phyloP scores from a whole-genome alignment of 768 basidiomycete genomes.

The Kwoniella sp. region DNA sequence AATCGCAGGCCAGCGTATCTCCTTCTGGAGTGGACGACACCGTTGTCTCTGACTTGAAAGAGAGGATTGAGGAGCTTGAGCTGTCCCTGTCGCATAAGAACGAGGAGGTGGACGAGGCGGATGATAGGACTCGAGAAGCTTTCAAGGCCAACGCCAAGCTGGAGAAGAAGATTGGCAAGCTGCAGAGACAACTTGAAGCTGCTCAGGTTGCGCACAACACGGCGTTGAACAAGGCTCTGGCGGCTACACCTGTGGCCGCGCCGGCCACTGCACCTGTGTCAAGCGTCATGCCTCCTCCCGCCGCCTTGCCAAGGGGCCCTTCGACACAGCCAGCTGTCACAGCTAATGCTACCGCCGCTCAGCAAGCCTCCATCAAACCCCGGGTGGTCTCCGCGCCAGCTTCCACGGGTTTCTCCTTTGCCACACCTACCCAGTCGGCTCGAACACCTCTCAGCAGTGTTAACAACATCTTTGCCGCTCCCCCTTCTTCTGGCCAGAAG shows the following conservation, averaged over 20 bases:
- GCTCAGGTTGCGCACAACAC: constrained; percentile 28
- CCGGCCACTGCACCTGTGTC: background rate
- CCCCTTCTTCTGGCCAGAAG: constrained; percentile 10
- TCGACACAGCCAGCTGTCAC: background rate
- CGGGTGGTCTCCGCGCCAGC: background rate
- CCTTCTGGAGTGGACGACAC: background rate
- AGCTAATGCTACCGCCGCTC: background rate
- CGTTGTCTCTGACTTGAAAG: constrained; percentile 8
- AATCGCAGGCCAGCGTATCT: background rate
- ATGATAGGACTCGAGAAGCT: constrained; percentile 35
- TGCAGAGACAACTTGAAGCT: constrained; percentile 26
- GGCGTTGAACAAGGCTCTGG: constrained; percentile 19
- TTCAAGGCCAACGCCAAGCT: constrained; percentile 36
- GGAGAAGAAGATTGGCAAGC: constrained; percentile 42
- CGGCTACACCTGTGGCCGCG: background rate
- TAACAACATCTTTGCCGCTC: constrained; percentile 10
- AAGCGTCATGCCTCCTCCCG: background rate
- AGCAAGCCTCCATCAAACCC: background rate
- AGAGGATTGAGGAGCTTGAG: constrained; percentile 34
- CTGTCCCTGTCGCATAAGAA: constrained; percentile 26
- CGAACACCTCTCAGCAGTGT: background rate
- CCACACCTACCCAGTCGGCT: background rate
- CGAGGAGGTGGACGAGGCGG: constrained; percentile 42
- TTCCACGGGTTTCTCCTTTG: background rate
- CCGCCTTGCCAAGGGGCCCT: background rate